These are phyloP conservation scores for Pythium brassicae DNA, from an alignment of 352 stramenopile genomes.

Conservation along the genomic window DNA sequence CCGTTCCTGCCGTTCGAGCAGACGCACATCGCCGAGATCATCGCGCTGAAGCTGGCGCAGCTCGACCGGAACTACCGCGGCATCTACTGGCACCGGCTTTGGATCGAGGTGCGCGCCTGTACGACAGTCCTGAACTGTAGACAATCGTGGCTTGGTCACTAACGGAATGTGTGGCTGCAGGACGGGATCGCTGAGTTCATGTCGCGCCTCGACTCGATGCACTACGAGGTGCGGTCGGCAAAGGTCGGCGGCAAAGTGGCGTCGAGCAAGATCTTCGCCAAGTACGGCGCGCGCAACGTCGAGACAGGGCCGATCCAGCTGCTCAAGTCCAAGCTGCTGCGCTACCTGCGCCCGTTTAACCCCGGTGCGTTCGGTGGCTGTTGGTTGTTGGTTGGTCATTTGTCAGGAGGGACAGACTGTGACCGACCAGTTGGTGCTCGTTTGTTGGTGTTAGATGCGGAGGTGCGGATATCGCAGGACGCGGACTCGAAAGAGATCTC, in stretches of 20 bases:
- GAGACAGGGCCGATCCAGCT: conserved; percentile 75
- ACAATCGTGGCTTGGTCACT: no score
- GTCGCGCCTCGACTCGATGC: conserved; percentile 67
- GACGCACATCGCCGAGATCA: conserved; percentile 71
- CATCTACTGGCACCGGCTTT: conserved; percentile 74
- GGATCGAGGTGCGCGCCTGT: conserved; percentile 53
- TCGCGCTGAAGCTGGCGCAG: conserved; percentile 73
- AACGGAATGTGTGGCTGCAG: conserved; percentile 15
- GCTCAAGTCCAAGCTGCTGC: conserved; percentile 79
- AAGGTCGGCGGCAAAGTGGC: conserved; percentile 44
- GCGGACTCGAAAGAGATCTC: conserved; percentile 43
- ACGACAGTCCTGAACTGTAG: no score
- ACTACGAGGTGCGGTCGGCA: conserved; percentile 63
- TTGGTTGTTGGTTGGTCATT: background rate
- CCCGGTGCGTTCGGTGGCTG: conserved; percentile 21
- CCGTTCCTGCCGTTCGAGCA: conserved; percentile 89
- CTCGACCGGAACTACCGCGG: conserved; percentile 69
- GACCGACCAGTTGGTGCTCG: no score
- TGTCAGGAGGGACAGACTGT: no score
- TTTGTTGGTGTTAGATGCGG: conserved; percentile 27
- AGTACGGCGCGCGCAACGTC: conserved; percentile 78
- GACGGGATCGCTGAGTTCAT: conserved; percentile 59
- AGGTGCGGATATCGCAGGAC: conserved; percentile 67
- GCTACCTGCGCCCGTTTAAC: conserved; percentile 71
- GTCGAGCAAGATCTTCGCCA: conserved; percentile 71